Conservation (phyloP, 2,329 filamentous ascomycete species). For the Tolypocladium endophyticum region DNA sequence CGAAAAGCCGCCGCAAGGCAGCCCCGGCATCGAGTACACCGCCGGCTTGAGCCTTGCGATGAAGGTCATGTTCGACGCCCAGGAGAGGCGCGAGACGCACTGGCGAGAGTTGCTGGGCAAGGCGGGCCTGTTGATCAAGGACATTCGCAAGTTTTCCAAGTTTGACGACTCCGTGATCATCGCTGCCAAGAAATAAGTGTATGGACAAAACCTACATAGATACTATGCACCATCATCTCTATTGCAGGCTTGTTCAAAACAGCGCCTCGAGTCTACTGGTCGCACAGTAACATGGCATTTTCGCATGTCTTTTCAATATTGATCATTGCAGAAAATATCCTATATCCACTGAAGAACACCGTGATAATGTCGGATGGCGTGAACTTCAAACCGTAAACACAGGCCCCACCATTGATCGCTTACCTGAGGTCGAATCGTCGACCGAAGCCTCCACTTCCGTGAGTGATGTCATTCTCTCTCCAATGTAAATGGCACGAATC, state of each 20-base stretch:
- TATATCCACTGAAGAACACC: too few relatives aligned
- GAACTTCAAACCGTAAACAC: neutral
- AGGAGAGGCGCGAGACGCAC: slow-evolving; percentile 12
- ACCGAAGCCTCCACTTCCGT: neutral
- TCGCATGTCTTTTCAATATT: neutral
- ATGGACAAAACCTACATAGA: neutral
- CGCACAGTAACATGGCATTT: neutral
- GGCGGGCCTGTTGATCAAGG: slow-evolving; percentile 10
- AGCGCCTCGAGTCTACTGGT: neutral
- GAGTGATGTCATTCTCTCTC: neutral
- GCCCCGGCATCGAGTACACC: slow-evolving; percentile 10
- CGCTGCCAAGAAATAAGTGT: neutral
- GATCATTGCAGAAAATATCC: too few relatives aligned
- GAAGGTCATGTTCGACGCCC: slow-evolving; percentile 13
- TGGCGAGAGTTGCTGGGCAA: slow-evolving; percentile 10
- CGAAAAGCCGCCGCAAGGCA: slow-evolving; percentile 6
- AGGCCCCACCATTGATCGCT: neutral
- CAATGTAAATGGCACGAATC: neutral
- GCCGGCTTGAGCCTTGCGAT: slow-evolving; percentile 12
- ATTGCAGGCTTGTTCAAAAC: neutral
- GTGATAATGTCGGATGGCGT: neutral
- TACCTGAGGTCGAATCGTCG: neutral
- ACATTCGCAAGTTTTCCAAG: slow-evolving; percentile 11
- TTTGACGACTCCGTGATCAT: slow-evolving; percentile 13
- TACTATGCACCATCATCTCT: neutral